Conservation (phyloP, 495 filamentous ascomycete genomes). For the Umbilicaria muhlenbergii region DNA sequence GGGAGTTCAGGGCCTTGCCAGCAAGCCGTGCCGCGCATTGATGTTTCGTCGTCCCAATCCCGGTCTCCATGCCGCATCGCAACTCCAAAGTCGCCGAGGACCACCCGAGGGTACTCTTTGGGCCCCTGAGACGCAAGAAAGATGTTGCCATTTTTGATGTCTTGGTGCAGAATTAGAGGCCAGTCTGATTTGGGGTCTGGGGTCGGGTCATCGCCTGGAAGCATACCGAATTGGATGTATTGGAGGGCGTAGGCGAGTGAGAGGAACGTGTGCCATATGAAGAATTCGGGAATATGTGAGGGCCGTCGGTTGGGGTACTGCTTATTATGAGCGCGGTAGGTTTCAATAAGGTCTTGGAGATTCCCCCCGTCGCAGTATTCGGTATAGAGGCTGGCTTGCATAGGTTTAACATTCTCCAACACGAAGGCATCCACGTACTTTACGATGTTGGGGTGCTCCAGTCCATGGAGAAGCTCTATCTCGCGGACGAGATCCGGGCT, state of each 20-base stretch:
- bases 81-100: conserved; percentile 1
- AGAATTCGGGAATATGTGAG: not conserved
- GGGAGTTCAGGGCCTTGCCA: not conserved
- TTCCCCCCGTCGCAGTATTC: conserved; percentile 1
- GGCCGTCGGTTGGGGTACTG: no score
- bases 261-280: conserved; percentile 1
- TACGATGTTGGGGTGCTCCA: not conserved
- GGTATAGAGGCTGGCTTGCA: not conserved
- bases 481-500: no score
- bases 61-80: not conserved
- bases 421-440: not conserved
- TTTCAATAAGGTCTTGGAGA: not conserved
- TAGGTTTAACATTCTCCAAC: not conserved
- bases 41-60: not conserved
- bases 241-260: not conserved
- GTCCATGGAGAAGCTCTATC: not conserved
- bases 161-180: not conserved
- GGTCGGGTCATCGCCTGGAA: not conserved
- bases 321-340: no score
- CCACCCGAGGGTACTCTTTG: not conserved
- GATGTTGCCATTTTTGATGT: not conserved
- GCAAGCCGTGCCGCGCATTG: not conserved
- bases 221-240: not conserved
- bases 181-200: not conserved
- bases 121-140: not conserved